Base-by-base conservation (phyloP, 768 basidiomycete genomes). In the Calocybe gangraenosa region DNA sequence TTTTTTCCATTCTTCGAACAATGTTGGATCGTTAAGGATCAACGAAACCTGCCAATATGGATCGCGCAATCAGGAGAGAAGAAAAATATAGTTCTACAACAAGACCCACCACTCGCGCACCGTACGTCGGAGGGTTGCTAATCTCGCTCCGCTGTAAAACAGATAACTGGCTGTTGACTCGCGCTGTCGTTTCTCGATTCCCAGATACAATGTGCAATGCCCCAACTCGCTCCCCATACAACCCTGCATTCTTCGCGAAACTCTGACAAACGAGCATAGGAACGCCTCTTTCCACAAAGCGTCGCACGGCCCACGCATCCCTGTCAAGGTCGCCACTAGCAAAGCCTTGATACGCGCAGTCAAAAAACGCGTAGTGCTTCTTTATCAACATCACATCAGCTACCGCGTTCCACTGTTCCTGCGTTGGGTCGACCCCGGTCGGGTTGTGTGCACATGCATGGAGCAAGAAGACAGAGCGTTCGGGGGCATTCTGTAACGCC, bases 391-490 rank as follows among this genome's bases (percentile, higher is more conserved):
- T 78, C 43, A 83, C 66, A 30, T 84, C 75, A 31, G 87, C 87
- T 55, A 97, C 77, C 46, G 70, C 63, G 49, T 75, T 68, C 94
- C 94, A 98, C 63, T 97, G 87, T 54, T 87, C 91, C 37, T 62
- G 63, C 25, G 91, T 92, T 6, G 93, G 94, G 65, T 98, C 94
- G 21, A 95, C 90, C 2, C 94, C 94, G 2, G 95, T 98, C 7
- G 93, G 94, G 61, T 98, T 98, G 66, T 98, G 94, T 32, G 93
- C 94, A 62, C 93, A 96, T 7, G 86, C 90, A 59, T 98, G 94
- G 33, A 99, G 66, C 51, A 99, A 69, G 66, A 98, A 86, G 45
- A 93, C 84, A 2, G 92, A 94, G 15, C 82, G 79, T 9, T 74
- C 65, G 5, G 87, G 81, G 1, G 91, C 91, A 38, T 60, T 68